Conservation (phyloP, 257 asterid genomes). For the Capsicum baccatum region DNA sequence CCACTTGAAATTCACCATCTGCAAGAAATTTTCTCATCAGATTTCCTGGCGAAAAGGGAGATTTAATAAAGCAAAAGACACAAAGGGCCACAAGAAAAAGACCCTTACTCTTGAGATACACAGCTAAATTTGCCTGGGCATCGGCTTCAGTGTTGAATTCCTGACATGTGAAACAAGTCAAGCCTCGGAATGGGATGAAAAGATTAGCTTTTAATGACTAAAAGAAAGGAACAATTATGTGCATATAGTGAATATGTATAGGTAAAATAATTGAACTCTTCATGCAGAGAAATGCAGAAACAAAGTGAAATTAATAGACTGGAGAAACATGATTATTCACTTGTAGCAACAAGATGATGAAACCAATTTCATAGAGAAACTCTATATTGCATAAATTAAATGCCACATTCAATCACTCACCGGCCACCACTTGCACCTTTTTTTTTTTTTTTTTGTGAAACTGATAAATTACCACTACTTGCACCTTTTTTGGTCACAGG, state of each 20-base stretch:
- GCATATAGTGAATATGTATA: background rate
- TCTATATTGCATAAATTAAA: background rate
- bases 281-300: background rate
- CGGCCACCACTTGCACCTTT: background rate
- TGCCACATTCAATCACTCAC: background rate
- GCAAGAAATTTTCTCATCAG: slow-evolving; percentile 39
- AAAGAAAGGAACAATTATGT: background rate
- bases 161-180: slow-evolving; percentile 43
- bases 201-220: background rate
- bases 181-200: slow-evolving; percentile 16
- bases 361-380: background rate
- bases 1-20: slow-evolving; percentile 85
- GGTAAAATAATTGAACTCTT: background rate
- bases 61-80: background rate
- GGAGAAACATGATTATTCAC: background rate
- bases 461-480: background rate
- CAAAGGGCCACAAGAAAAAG: background rate
- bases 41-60: slow-evolving; percentile 19
- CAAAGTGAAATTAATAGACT: background rate
- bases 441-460: no score
- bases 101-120: slow-evolving; percentile 64
- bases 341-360: background rate
- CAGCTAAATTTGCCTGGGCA: slow-evolving; percentile 86
- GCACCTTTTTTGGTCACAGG: background rate
- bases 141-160: slow-evolving; percentile 86